These are phyloP conservation scores for Rhinocladiella similis DNA, from an alignment of 2,329 filamentous ascomycete genomes.

Conservation along the genomic window DNA sequence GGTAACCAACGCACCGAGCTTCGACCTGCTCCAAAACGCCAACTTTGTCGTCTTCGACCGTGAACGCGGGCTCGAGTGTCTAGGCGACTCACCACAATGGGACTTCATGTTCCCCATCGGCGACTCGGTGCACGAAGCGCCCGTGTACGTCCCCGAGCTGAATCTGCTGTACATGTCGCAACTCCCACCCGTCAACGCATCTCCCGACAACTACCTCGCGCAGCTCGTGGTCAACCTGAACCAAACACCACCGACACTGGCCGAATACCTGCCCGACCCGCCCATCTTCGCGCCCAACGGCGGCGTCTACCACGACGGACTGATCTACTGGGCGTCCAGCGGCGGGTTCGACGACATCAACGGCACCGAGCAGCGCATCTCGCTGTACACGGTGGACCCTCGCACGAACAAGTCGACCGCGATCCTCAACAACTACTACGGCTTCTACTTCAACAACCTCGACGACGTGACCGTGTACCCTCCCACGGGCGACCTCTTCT, in stretches of 20 bases:
- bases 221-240: slow-evolving; percentile 46
- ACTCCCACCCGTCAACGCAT: slow-evolving; percentile 26
- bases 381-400: slow-evolving; percentile 46
- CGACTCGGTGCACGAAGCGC: slow-evolving; percentile 43
- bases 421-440: slow-evolving; percentile 49
- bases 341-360: slow-evolving; percentile 40
- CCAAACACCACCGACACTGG: slow-evolving; percentile 41
- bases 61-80: slow-evolving; percentile 36
- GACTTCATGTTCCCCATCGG: slow-evolving; percentile 40
- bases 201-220: slow-evolving; percentile 38
- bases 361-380: slow-evolving; percentile 41
- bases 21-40: slow-evolving; percentile 35
- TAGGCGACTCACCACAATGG: slow-evolving; percentile 39
- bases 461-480: slow-evolving; percentile 46
- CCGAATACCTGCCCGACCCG: slow-evolving; percentile 39
- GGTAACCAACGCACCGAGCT: slow-evolving; percentile 37
- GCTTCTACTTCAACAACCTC: slow-evolving; percentile 46
- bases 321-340: slow-evolving; percentile 41
- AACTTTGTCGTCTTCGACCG: slow-evolving; percentile 42
- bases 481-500: slow-evolving; percentile 48
- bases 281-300: slow-evolving; percentile 47
- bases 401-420: slow-evolving; percentile 42
- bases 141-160: slow-evolving; percentile 41
- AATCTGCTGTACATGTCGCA: slow-evolving; percentile 44
- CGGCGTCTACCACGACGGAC: slow-evolving; percentile 41